These are phyloP conservation scores for Fraxinus latifolia DNA, from an alignment of 305 asterid genomes.

Conservation along the genomic window DNA sequence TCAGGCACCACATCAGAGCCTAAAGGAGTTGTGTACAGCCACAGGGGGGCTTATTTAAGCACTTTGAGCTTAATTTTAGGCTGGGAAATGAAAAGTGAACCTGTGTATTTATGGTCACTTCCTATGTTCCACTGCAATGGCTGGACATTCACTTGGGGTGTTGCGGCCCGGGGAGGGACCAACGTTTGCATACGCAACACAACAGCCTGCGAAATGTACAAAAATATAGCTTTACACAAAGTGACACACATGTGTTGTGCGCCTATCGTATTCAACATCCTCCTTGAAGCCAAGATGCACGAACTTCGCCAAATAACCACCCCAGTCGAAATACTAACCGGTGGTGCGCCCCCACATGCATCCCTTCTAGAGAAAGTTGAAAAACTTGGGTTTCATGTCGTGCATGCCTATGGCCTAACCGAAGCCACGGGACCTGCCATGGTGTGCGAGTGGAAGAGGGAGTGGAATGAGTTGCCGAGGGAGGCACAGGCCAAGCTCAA, in stretches of 20 bases:
- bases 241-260: conserved; percentile 39
- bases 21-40: conserved; percentile 66
- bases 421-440: conserved; percentile 34
- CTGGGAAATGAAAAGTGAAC: conserved; percentile 48
- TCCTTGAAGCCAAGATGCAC: conserved; percentile 19
- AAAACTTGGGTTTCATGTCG: conserved; percentile 26
- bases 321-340: conserved; percentile 23
- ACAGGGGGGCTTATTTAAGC: conserved; percentile 59
- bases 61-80: conserved; percentile 48
- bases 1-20: conserved; percentile 65
- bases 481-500: conserved; percentile 22
- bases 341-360: conserved; percentile 30
- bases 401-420: conserved; percentile 32
- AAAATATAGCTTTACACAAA: conserved; percentile 20
- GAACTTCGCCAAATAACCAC: background rate
- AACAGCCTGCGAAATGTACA: conserved; percentile 22
- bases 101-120: conserved; percentile 35
- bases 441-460: conserved; percentile 25
- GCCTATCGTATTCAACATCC: conserved; percentile 22
- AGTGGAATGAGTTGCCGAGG: conserved; percentile 26
- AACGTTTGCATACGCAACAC: conserved; percentile 34
- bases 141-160: conserved; percentile 38
- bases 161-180: conserved; percentile 34
- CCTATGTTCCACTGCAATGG: conserved; percentile 43
- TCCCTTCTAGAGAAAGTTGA: conserved; percentile 21